phyloP scores from a whole-genome alignment of 1,284 basidiomycete genomes.

The Ustilago lituana region DNA sequence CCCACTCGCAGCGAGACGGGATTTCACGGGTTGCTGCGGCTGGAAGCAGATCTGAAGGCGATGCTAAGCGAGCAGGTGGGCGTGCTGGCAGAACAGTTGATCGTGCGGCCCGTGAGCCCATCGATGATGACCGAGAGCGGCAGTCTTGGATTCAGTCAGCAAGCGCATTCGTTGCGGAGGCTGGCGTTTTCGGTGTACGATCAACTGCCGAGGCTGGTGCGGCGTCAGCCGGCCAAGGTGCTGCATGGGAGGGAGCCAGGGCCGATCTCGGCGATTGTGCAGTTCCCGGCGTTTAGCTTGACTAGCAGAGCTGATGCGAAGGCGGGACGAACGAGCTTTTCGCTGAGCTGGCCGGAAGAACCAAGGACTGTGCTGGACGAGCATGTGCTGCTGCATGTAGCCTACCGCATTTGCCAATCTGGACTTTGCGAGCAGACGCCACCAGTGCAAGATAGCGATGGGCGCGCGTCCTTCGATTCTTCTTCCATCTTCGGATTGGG shows the following conservation, averaged over 20 bases:
- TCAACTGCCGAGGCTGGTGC: conserved; percentile 37
- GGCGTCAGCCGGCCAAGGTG: conserved; percentile 38
- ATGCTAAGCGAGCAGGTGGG: conserved; percentile 43
- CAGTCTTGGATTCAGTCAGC: conserved; percentile 29
- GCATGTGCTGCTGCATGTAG: conserved; percentile 43
- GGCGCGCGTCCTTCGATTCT: neutral
- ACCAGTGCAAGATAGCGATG: neutral
- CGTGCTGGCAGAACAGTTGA: conserved; percentile 35
- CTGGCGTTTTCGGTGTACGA: conserved; percentile 51
- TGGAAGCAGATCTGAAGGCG: conserved; percentile 36
- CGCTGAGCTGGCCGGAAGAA: conserved; percentile 21
- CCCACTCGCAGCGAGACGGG: conserved; percentile 11
- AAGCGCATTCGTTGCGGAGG: conserved; percentile 18
- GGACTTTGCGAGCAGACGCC: neutral
- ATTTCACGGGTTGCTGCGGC: conserved; percentile 30
- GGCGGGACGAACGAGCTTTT: conserved; percentile 9
- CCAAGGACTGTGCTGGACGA: conserved; percentile 26
- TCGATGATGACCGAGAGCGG: conserved; percentile 43
- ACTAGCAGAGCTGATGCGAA: neutral
- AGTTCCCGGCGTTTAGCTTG: conserved; percentile 50
- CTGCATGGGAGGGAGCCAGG: conserved; percentile 35
- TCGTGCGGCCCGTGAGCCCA: conserved; percentile 37
- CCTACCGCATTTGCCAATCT: conserved; percentile 22
- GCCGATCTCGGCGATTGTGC: conserved; percentile 32
- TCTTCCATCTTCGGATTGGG: conserved; percentile 2